Percentiles rank a stretch among this genome's conserved stretches.
These are phyloP conservation scores for Sonneratia alba DNA, from an alignment of 345 rosid genomes.

Conservation along the genomic window DNA sequence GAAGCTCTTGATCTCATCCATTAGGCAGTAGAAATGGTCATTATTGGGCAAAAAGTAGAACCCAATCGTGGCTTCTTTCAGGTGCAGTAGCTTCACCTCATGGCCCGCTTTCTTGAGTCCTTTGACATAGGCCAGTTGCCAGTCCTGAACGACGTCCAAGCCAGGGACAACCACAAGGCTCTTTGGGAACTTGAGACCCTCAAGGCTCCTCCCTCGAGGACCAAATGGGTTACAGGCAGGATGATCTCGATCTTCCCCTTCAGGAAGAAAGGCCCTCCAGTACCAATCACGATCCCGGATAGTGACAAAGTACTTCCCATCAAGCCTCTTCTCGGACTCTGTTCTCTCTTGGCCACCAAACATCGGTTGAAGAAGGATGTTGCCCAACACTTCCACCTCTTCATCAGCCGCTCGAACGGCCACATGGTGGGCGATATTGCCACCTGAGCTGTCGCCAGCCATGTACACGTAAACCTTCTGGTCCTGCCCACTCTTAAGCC, in stretches of 20 bases:
- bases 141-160: constrained; percentile 16
- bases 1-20: constrained; percentile 23
- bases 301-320: constrained; percentile 20
- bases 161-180: constrained; percentile 23
- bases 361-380: constrained; percentile 18
- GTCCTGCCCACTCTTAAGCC: constrained; percentile 21
- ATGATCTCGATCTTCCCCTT: constrained; percentile 9
- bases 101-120: constrained; percentile 22
- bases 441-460: constrained; percentile 24
- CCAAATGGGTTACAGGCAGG: constrained; percentile 23
- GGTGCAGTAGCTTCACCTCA: constrained; percentile 19
- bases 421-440: constrained; percentile 21
- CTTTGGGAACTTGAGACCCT: constrained; percentile 15
- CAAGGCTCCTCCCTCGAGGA: constrained; percentile 11
- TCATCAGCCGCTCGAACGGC: constrained; percentile 15
- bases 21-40: constrained; percentile 19
- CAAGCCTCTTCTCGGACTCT: constrained; percentile 20
- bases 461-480: constrained; percentile 13
- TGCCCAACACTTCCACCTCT: constrained; percentile 14
- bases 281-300: constrained; percentile 21
- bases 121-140: constrained; percentile 19
- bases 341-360: constrained; percentile 19
- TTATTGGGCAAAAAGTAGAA: constrained; percentile 24
- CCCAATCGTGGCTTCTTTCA: constrained; percentile 21
- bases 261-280: constrained; percentile 21